Base-by-base conservation (phyloP, 148 eudicot genomes). In the Fagopyrum esculentum region DNA sequence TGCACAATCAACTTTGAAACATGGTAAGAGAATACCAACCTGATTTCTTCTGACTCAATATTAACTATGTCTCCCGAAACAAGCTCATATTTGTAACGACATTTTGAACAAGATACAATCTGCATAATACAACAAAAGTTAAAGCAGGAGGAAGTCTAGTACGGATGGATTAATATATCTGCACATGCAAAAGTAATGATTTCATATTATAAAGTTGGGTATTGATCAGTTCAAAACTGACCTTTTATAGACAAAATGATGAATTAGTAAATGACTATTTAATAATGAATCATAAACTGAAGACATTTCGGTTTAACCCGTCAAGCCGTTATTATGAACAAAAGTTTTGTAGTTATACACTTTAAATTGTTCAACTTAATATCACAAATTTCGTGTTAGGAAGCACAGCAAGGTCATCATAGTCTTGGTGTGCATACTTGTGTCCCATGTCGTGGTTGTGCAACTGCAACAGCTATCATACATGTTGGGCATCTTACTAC, bases 361-460 rank as follows among this genome's bases (percentile, higher is more conserved):
- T 66, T 43, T 5, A 7, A 40, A 43, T 66, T 35, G 71, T 40
- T 7, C 71, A 35, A 66, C 46, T 66, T 66, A 4, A 15, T 66
- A 40, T 1, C 71, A 66, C 71, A 6, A 66, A 40, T 66, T 43
- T 35, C 71, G 13, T 50, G 16, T 45, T 72, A 51, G 13, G 45
- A 80, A 12, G 44, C 3, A 49, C 45, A 73, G 57, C 5, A 45
- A 69, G 49, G 22, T n/a, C 68, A 76, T 75, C 68, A 76, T 75
- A 77, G 75, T 79, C 79, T 81, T 76, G 47, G 83, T 74, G 71
- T 82, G 85, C 92, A 76, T 90, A 83, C 99, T 89, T 95, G 99
- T 81, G 90, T 86, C 87, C 99, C 97, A 89, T 92, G 87, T 80
- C 92, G 97, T 10, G 99, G 99, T 74, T 95, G 99, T 74, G 99